These are phyloP conservation scores for Phytophthora sp. DNA, from an alignment of 352 stramenopile species.

Conservation along the genomic window DNA sequence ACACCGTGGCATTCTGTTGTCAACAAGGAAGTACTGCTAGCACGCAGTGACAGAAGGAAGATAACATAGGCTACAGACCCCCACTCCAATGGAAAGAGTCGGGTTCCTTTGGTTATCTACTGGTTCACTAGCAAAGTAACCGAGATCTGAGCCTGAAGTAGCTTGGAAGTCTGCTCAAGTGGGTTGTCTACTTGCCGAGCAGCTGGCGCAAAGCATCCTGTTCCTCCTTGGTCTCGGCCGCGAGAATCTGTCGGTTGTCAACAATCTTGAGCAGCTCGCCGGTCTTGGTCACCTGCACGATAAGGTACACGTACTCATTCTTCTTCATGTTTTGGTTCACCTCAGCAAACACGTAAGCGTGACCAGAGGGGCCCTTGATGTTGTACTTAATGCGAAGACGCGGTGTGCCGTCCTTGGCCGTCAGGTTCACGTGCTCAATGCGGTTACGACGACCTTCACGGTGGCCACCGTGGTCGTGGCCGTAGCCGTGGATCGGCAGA, in stretches of 20 bases:
- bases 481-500: constrained; percentile 92
- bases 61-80: too few species aligned
- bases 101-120: too few species aligned
- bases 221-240: constrained; percentile 75
- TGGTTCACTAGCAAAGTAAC: too few species aligned
- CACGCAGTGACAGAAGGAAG: too few species aligned
- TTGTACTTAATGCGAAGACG: constrained; percentile 94
- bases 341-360: constrained; percentile 94
- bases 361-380: constrained; percentile 91
- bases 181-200: constrained; percentile 66
- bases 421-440: constrained; percentile 95
- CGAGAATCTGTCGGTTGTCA: constrained; percentile 92
- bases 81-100: too few species aligned
- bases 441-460: constrained; percentile 95
- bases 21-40: too few species aligned
- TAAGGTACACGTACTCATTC: constrained; percentile 95
- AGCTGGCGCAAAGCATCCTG: constrained; percentile 79
- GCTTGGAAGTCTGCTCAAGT: constrained; percentile 15
- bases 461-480: constrained; percentile 92
- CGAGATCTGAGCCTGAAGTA: constrained; percentile 16
- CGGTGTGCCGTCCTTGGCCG: constrained; percentile 85
- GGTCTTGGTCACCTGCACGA: constrained; percentile 94
- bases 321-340: constrained; percentile 93
- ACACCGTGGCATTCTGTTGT: too few species aligned
- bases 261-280: constrained; percentile 90